Evolutionary conservation across 1,284 basidiomycete species (phyloP), one percentile per base, ranked within the genome.

Genomic region (Gymnopus androsaceus): DNA sequence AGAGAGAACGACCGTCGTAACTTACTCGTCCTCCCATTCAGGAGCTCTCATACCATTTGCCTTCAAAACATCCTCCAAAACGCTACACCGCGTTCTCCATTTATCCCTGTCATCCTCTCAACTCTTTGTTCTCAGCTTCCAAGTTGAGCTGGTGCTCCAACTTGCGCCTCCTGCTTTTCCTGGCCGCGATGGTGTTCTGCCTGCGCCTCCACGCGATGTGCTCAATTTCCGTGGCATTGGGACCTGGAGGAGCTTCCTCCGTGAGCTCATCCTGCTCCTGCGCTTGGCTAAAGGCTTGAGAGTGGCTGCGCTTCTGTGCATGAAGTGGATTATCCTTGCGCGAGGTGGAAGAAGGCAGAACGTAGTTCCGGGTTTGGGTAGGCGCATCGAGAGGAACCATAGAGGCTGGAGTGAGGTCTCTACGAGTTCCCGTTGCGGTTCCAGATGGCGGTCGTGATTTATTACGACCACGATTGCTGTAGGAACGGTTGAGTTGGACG

Each of bases 141-240:
- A 92, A 69, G 61, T 78, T 74, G 58, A 79, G 77, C 65, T 88
- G 81, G 60, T 90, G 81, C 74, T 88, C 83, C 21, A 89, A 73
- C 78, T 92, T 93, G 41, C 90, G 79, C 79, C 85, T 85, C 11
- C 90, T 77, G 63, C 82, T 85, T 52, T 87, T 80, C 5, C 90
- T 78, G 28, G 90, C 91, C 0, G 90, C 91, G 7, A 93, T 69
- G 1, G 90, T 92, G 69, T 93, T 93, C 68, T 89, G 86, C 3
- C 87, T 78, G 41, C 90, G 81, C 79, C 92, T 93, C 28, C 77
- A 77, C 69, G 86, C 88, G 62, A 93, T 91, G 55, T 84, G 82
- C 60, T 86, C 80, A 61, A 80, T 68, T 67, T 83, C 85, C 0
- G 73, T 75, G 36, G 71, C 71, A 56, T 73, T 71, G 38, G 73